Evolutionary conservation across 1,284 basidiomycete genomes (phyloP).

Genomic region (Pseudozyma hubeiensis): DNA sequence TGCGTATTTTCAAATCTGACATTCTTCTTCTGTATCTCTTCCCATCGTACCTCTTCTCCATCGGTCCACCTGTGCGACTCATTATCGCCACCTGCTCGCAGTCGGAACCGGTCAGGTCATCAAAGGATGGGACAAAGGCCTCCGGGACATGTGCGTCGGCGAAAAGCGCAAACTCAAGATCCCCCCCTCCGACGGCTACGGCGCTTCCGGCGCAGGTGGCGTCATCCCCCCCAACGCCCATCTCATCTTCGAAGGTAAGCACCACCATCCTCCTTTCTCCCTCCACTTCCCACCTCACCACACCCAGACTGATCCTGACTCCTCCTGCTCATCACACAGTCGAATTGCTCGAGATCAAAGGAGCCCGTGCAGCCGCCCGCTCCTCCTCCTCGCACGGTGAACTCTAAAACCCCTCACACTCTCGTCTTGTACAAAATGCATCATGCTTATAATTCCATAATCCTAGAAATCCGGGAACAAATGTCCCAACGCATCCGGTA

Average conservation of each 20-base stretch:
- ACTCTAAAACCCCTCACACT: slow-evolving; percentile 10
- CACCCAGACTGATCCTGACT: neutral
- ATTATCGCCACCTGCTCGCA: slow-evolving; percentile 58
- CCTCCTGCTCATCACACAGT: slow-evolving; percentile 7
- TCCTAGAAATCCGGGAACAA: slow-evolving; percentile 65
- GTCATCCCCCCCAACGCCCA: slow-evolving; percentile 85
- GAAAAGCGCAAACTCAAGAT: slow-evolving; percentile 85
- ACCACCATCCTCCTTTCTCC: neutral
- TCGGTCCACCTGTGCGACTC: too few species aligned
- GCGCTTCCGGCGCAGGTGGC: slow-evolving; percentile 79
- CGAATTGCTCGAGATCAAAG: slow-evolving; percentile 52
- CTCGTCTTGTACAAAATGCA: too few species aligned
- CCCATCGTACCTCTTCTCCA: neutral
- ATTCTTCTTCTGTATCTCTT: too few species aligned
- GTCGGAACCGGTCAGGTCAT: slow-evolving; percentile 85
- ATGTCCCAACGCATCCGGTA: slow-evolving; percentile 58
- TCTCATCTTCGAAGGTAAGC: slow-evolving; percentile 81
- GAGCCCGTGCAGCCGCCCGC: slow-evolving; percentile 27
- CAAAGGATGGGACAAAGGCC: slow-evolving; percentile 73
- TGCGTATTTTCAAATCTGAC: too few species aligned
- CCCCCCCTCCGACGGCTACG: slow-evolving; percentile 70
- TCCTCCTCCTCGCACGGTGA: slow-evolving; percentile 10
- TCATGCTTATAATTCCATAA: too few species aligned
- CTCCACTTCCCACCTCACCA: neutral
- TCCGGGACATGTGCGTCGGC: slow-evolving; percentile 81